A percentile compares a stretch with the other conserved stretches of the same genome.
Conservation (phyloP, 371 early-diverging fungal species). For the Caulochytrium protostelioides region DNA sequence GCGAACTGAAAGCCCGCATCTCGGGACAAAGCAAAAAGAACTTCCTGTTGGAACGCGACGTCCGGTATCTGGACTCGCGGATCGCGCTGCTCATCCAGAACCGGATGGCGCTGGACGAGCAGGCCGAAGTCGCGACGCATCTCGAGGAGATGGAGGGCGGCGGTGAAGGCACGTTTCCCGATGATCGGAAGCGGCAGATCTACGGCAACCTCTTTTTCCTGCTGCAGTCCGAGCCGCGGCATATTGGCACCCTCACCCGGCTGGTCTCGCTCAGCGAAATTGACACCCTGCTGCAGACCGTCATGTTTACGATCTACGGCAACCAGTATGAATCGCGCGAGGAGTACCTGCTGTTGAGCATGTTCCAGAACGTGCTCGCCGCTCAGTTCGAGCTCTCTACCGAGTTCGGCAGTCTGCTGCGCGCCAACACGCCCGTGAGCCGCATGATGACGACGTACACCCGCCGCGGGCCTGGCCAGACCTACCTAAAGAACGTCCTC, state of each 20-base stretch:
- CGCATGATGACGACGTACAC: conserved; percentile 93
- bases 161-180: conserved; percentile 45
- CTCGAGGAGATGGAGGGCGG: conserved; percentile 49
- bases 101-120: conserved; percentile 74
- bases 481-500: conserved; percentile 68
- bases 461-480: conserved; percentile 74
- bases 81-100: conserved; percentile 86
- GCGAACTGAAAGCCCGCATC: conserved; percentile 69
- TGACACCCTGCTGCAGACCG: conserved; percentile 75
- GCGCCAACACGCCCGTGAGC: conserved; percentile 86
- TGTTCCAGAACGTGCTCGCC: conserved; percentile 84
- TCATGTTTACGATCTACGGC: conserved; percentile 88
- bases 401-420: conserved; percentile 63
- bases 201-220: conserved; percentile 87
- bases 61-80: conserved; percentile 74
- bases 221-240: conserved; percentile 75
- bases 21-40: conserved; percentile 86
- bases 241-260: conserved; percentile 65
- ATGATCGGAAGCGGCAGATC: conserved; percentile 60
- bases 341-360: conserved; percentile 76
- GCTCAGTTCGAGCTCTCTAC: conserved; percentile 71
- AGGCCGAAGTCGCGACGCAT: conserved; percentile 51
- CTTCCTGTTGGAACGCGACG: conserved; percentile 81
- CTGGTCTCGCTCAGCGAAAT: conserved; percentile 70
- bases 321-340: conserved; percentile 90